Percentiles rank a stretch among this genome's conserved stretches.
phyloP scores from a whole-genome alignment of 1,284 basidiomycete genomes.

The Ganoderma resinaceum region DNA sequence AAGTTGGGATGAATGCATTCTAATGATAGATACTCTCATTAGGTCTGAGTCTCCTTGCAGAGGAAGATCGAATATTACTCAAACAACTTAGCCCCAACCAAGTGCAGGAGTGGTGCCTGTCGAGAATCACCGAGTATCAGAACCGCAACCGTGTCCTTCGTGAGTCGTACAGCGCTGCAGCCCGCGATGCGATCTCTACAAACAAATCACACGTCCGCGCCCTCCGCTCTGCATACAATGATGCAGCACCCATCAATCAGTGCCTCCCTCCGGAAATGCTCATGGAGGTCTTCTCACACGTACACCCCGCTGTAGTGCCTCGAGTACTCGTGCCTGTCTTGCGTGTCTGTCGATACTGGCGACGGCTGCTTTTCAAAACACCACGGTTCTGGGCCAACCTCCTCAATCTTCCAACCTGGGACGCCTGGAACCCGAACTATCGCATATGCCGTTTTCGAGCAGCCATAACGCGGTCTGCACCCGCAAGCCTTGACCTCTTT shows the following conservation, averaged over 20 bases:
- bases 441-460: background rate
- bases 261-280: slow-evolving; percentile 4
- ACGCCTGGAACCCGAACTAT: background rate
- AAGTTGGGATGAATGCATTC: background rate
- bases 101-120: background rate
- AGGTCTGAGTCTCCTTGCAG: background rate
- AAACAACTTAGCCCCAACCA: background rate
- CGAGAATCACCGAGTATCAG: background rate
- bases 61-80: background rate
- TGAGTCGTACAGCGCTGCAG: background rate
- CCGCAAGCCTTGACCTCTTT: background rate
- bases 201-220: background rate
- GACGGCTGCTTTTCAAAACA: background rate
- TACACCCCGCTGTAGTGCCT: background rate
- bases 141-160: background rate
- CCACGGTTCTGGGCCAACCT: slow-evolving; percentile 6
- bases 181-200: background rate
- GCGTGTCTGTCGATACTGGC: slow-evolving; percentile 6
- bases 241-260: background rate
- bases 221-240: slow-evolving; percentile 7
- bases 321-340: background rate
- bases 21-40: background rate
- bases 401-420: background rate
- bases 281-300: slow-evolving; percentile 5
- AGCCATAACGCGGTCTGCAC: background rate